These are phyloP conservation scores for Pholiota microspora DNA, from an alignment of 768 basidiomycete species.

Conservation along the genomic window DNA sequence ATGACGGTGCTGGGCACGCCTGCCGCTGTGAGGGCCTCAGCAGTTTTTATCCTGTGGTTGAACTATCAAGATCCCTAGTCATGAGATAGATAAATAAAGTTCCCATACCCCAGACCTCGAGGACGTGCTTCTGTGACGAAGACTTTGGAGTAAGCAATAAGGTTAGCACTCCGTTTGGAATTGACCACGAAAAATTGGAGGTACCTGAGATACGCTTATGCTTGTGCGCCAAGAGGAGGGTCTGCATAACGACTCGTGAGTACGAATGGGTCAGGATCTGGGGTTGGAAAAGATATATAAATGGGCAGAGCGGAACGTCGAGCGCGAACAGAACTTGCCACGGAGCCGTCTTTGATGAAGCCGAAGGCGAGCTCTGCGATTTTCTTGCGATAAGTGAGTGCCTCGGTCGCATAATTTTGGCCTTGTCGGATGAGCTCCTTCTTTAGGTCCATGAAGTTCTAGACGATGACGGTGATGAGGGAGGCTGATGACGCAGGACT, in stretches of 20 bases:
- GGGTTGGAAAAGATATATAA: conserved; percentile 15
- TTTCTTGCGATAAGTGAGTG: conserved; percentile 81
- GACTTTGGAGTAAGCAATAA: conserved; percentile 42
- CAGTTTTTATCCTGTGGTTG: conserved; percentile 77
- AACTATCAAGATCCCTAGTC: conserved; percentile 16
- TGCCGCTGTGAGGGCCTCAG: conserved; percentile 79
- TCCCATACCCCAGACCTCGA: conserved; percentile 76
- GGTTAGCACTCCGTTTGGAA: conserved; percentile 16
- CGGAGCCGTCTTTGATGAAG: conserved; percentile 94
- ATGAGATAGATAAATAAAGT: conserved; percentile 15
- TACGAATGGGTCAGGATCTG: conserved; percentile 97
- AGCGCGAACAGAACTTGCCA: conserved; percentile 43
- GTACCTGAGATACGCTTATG: conserved; percentile 85
- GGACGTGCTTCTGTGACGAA: conserved; percentile 97
- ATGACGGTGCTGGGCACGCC: conserved; percentile 95
- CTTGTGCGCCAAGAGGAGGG: conserved; percentile 85
- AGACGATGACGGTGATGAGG: conserved; percentile 5
- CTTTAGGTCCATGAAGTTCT: conserved; percentile 87
- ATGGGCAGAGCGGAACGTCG: conserved; percentile 4
- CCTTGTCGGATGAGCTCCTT: conserved; percentile 81
- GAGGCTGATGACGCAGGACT: conserved; percentile 1
- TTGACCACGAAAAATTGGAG: conserved; percentile 15
- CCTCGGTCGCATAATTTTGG: conserved; percentile 71
- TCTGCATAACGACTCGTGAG: conserved; percentile 93
- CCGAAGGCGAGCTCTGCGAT: conserved; percentile 87